A percentile compares a stretch with the other conserved stretches of the same genome.
Evolutionary conservation across 805 yeast species (phyloP).

Genomic region (Nadsonia fulvescens): DNA sequence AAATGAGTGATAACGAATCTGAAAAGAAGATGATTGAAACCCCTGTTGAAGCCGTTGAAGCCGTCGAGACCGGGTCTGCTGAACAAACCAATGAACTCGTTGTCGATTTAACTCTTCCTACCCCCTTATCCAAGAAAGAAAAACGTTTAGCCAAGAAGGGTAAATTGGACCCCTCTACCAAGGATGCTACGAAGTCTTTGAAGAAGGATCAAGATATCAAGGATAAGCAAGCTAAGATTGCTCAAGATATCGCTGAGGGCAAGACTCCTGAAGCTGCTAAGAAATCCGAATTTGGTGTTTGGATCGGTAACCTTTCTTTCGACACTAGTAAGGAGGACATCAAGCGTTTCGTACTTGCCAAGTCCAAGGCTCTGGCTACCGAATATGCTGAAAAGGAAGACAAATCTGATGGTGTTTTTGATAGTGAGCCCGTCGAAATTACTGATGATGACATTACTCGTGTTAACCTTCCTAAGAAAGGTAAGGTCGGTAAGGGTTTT

Average conservation of each 20-base stretch:
- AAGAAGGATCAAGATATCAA: too few relatives aligned
- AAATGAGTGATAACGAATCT: too few relatives aligned
- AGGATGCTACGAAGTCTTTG: too few relatives aligned
- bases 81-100: too few relatives aligned
- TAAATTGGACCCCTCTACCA: too few relatives aligned
- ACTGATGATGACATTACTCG: constrained; percentile 47
- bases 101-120: constrained; percentile 31
- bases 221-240: too few relatives aligned
- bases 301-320: constrained; percentile 88
- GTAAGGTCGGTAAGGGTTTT: constrained; percentile 43
- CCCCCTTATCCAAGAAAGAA: constrained; percentile 84
- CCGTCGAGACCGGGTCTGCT: too few relatives aligned
- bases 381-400: constrained; percentile 12
- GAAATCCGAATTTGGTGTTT: constrained; percentile 49
- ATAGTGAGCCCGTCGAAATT: constrained; percentile 22
- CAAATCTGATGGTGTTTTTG: constrained; percentile 6
- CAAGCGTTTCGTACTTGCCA: constrained; percentile 40
- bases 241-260: too few relatives aligned
- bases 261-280: too few relatives aligned
- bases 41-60: too few relatives aligned
- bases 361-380: too few relatives aligned
- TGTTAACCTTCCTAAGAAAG: constrained; percentile 59
- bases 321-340: constrained; percentile 68
- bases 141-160: constrained; percentile 66
- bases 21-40: too few relatives aligned